Percentiles rank a stretch among this genome's conserved stretches.
These are phyloP conservation scores for Chrysophaeum taylorii DNA, from an alignment of 352 stramenopile species.

Conservation along the genomic window DNA sequence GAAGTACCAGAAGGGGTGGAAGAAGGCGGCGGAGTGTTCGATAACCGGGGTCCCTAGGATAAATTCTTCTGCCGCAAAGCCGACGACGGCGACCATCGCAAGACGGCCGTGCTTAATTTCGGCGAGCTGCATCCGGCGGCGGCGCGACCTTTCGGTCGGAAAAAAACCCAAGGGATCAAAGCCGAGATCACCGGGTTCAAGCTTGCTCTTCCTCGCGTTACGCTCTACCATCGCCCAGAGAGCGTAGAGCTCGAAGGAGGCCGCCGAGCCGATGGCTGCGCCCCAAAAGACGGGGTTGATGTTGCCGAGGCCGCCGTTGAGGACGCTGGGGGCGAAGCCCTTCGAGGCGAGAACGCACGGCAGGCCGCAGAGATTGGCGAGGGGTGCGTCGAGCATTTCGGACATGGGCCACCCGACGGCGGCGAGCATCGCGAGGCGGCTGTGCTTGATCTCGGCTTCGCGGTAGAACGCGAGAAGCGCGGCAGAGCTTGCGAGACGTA, in stretches of 20 bases:
- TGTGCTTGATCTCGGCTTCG: constrained; percentile 53
- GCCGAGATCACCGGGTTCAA: constrained; percentile 39
- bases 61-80: constrained; percentile 50
- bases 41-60: constrained; percentile 44
- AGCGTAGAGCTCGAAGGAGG: constrained; percentile 43
- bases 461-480: constrained; percentile 42
- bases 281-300: constrained; percentile 50
- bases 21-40: constrained; percentile 47
- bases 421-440: constrained; percentile 48
- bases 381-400: constrained; percentile 45
- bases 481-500: constrained; percentile 16
- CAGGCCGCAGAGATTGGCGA: constrained; percentile 40
- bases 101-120: constrained; percentile 55
- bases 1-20: constrained; percentile 28
- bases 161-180: constrained; percentile 46
- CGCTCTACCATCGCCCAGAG: constrained; percentile 35
- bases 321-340: constrained; percentile 31
- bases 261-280: constrained; percentile 38
- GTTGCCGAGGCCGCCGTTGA: constrained; percentile 55
- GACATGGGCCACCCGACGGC: constrained; percentile 48
- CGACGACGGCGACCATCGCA: constrained; percentile 54
- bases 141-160: constrained; percentile 37
- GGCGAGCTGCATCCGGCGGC: constrained; percentile 42
- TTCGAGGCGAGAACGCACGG: constrained; percentile 40
- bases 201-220: background rate